phyloP scores from a whole-genome alignment of 139 green algal genomes.

The Tetradesmus lagerheimii region DNA sequence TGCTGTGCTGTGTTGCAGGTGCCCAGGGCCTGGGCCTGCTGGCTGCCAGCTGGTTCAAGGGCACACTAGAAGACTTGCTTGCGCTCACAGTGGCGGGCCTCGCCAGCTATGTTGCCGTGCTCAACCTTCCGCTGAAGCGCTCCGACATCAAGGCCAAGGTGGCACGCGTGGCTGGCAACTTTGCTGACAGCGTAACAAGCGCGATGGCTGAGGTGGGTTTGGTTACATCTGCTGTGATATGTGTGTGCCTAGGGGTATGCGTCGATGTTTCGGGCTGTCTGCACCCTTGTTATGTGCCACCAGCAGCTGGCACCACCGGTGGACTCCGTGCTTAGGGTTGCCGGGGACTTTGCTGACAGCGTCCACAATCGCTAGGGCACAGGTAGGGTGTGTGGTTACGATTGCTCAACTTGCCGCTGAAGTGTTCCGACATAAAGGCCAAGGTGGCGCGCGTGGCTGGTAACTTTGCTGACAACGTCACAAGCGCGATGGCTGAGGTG shows the following conservation, averaged over 20 bases:
- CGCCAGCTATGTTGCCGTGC: conserved; percentile 80
- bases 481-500: conserved; percentile 62
- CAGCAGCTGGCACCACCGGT: too few relatives aligned
- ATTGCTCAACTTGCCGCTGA: too few relatives aligned
- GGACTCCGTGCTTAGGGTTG: too few relatives aligned
- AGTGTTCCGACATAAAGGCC: conserved; percentile 82
- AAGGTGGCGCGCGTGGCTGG: conserved; percentile 74
- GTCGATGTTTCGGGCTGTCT: too few relatives aligned
- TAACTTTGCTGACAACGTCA: conserved; percentile 64
- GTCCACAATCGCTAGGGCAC: too few relatives aligned
- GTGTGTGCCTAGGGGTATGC: neutral
- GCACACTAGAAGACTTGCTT: conserved; percentile 87
- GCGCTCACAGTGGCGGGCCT: conserved; percentile 67
- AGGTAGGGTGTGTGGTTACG: too few relatives aligned
- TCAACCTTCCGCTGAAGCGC: conserved; percentile 88
- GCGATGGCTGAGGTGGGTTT: conserved; percentile 64
- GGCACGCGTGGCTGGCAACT: conserved; percentile 61
- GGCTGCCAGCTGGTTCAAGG: conserved; percentile 72
- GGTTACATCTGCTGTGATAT: neutral
- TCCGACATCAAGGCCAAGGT: conserved; percentile 90
- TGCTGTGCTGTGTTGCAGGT: neutral
- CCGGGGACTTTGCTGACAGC: too few relatives aligned
- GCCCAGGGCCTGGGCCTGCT: conserved; percentile 70
- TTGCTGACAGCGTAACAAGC: conserved; percentile 60
- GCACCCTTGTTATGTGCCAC: too few relatives aligned